Conservation (phyloP, 495 filamentous ascomycete species). For the Xylaria venustula region DNA sequence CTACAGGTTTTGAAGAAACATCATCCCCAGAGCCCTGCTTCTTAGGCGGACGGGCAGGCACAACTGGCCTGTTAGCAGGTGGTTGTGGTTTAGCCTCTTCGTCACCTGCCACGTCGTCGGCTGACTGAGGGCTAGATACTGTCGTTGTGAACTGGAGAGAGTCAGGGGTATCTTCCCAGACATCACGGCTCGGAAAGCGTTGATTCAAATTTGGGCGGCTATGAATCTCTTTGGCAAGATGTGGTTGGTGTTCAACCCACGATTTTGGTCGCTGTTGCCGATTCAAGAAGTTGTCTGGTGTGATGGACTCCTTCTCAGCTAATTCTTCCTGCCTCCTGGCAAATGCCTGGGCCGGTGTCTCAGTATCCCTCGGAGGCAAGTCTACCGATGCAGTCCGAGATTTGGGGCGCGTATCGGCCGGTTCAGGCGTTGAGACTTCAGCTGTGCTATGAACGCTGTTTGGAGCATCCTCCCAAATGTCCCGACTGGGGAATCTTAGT, state of each 20-base stretch:
- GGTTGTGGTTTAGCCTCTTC: conserved; percentile 26
- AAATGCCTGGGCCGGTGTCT: conserved; percentile 54
- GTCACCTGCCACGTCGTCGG: conserved; percentile 40
- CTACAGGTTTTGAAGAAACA: conserved; percentile 32
- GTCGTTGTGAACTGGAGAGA: conserved; percentile 78
- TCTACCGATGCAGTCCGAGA: conserved; percentile 16
- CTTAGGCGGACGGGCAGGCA: conserved; percentile 42
- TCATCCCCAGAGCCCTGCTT: conserved; percentile 48
- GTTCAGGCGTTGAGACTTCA: conserved; percentile 80
- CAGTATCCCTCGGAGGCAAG: conserved; percentile 33
- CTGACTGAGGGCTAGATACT: conserved; percentile 61
- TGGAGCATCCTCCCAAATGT: conserved; percentile 97
- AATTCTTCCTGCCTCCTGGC: conserved; percentile 55
- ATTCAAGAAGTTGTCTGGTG: conserved; percentile 41
- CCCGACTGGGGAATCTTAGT: conserved; percentile 86
- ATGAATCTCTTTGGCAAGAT: conserved; percentile 38
- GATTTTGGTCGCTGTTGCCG: conserved; percentile 49
- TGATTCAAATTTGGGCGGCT: conserved; percentile 54
- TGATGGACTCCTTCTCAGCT: conserved; percentile 47
- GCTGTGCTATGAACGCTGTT: conserved; percentile 80
- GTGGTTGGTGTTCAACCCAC: conserved; percentile 42
- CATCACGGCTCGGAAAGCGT: conserved; percentile 89
- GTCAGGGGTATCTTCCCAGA: conserved; percentile 95
- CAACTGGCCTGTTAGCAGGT: conserved; percentile 45
- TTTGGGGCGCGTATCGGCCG: conserved; percentile 43